Evolutionary conservation across 2,329 filamentous ascomycete species (phyloP), one percentile per base, ranked within the genome.

Genomic region (Ophiocordyceps camponoti-floridani): DNA sequence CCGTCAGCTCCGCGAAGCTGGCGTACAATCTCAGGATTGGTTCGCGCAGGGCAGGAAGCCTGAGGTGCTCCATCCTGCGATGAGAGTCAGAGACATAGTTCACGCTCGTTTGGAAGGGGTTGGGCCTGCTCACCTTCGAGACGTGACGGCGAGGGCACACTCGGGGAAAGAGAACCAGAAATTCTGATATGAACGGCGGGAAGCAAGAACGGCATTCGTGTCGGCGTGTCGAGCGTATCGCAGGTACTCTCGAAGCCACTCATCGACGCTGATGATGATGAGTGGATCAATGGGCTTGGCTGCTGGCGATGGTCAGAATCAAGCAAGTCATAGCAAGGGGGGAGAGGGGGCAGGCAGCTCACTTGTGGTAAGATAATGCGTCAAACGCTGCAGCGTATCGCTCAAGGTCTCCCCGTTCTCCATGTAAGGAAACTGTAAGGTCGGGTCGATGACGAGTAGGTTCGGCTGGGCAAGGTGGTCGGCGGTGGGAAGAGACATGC

Each of bases 161-260:
- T 70, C 67, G 1, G 75, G 72, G 26, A 79, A 62, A 3, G 55
- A 48, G 30, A 56, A 50, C 75, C 75, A 80, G 49, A 79, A 70
- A 4, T 60, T 53, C 31, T 55, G 61, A 46, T 76, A 60, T 30
- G 61, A 59, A 14, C 56, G 57, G 45, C 65, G 70, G 2, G 67
- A 66, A 26, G 67, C 59, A n/a, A 65, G 54, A 6, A 67, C 60
- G 3, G 53, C 51, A 11, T 59, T 54, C 23, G 57, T 53, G 4
- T 62, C 52, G 16, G 60, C 58, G 18, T 52, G 51, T 31, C 52
- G 54, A 33, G 63, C 62, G 50, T 63, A 70, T 19, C 48, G 49
- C 19, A 77, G 50, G 53, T 69, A 75, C 14, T 55, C 57, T 8
- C 66, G 61, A 23, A 77, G 62, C 73, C 74, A 80, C 6, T 58